Evolutionary conservation across 139 green algal species (phyloP).

Genomic region (Auxenochlorella pyrenoidosa): DNA sequence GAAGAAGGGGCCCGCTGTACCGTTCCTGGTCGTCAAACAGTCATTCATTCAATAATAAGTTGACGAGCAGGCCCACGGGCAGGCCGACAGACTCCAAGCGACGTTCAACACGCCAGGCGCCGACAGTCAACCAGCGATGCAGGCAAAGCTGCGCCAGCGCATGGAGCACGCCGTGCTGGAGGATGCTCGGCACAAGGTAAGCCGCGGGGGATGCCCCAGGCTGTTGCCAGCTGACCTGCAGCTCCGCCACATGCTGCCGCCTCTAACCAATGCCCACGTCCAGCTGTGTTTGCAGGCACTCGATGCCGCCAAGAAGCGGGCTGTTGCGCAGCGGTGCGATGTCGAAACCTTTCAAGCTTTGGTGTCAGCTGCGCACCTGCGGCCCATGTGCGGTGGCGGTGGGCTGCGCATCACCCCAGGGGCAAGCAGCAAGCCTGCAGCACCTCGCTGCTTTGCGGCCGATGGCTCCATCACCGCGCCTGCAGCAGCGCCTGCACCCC

Average conservation of each 20-base stretch:
- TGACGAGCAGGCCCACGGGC: no score
- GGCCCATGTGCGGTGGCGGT: not conserved
- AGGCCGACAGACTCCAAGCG: no score
- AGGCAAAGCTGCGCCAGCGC: not conserved
- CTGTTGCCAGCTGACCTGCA: not conserved
- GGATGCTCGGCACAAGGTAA: not conserved
- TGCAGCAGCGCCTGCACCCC: not conserved
- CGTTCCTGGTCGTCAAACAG: no score
- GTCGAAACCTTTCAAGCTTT: conserved; percentile 21
- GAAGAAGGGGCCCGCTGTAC: no score
- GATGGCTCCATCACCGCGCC: conserved; percentile 9
- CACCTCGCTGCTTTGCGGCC: not conserved
- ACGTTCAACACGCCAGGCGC: no score
- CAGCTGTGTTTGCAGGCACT: not conserved
- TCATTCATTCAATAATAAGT: no score
- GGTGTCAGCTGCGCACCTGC: conserved; percentile 26
- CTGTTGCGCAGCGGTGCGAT: not conserved
- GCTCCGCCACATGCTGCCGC: not conserved
- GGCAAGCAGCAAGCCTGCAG: not conserved
- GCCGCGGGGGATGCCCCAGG: not conserved
- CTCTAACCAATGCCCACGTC: not conserved
- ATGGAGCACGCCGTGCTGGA: not conserved
- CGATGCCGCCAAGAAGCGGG: conserved; percentile 21
- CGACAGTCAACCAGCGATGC: no score
- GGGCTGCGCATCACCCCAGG: not conserved